Evolutionary conservation across 768 basidiomycete species (phyloP).

Genomic region (Cystofilobasidium macerans): DNA sequence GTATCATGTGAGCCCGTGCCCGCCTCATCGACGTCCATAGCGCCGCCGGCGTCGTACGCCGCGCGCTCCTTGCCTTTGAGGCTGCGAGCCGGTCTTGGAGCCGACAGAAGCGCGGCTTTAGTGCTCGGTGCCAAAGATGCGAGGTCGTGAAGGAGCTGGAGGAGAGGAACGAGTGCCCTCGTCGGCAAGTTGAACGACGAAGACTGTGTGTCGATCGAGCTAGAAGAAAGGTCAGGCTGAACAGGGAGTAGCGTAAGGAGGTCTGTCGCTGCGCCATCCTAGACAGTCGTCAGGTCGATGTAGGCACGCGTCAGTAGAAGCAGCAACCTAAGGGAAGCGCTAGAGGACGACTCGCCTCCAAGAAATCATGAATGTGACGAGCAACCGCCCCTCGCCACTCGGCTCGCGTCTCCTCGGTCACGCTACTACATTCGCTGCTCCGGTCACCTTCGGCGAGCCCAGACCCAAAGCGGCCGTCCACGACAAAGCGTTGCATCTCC

Average conservation of each 20-base stretch:
- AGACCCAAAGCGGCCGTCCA: neutral
- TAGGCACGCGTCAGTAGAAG: no score
- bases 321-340: no score
- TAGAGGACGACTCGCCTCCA: neutral
- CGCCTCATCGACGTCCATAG: neutral
- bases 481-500: neutral
- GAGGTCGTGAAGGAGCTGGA: neutral
- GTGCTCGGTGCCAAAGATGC: neutral
- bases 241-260: no score
- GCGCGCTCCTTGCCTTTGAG: neutral
- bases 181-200: neutral
- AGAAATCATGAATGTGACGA: neutral
- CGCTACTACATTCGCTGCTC: neutral
- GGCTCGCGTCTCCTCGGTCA: neutral
- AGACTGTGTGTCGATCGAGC: neutral
- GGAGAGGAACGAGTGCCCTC: neutral
- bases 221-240: no score
- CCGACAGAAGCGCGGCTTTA: neutral
- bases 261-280: no score
- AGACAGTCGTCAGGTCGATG: neutral
- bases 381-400: neutral
- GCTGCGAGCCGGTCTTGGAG: neutral
- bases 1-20: no score
- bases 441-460: neutral
- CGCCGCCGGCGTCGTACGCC: neutral